Percentiles rank a stretch among this genome's conserved stretches.
phyloP scores from a whole-genome alignment of 2,329 filamentous ascomycete species.

The Purpureocillium takamizusanense region DNA sequence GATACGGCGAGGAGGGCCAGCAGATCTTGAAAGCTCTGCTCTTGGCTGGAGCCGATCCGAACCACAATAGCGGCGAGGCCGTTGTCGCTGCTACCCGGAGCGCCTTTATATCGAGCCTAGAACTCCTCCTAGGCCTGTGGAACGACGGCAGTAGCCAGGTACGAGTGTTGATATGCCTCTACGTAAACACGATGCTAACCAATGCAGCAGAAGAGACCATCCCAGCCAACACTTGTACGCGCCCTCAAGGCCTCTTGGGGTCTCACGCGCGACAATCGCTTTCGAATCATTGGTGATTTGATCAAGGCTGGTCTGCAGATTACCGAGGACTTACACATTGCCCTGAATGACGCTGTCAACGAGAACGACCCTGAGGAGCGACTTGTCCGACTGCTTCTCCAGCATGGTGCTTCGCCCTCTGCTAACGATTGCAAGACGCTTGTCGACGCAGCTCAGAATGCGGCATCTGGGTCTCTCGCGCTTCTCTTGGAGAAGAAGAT shows the following conservation, averaged over 20 bases:
- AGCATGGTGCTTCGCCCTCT: conserved; percentile 41
- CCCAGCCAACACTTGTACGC: conserved; percentile 35
- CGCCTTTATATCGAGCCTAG: conserved; percentile 39
- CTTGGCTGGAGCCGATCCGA: conserved; percentile 42
- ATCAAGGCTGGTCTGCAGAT: conserved; percentile 40
- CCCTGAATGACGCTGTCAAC: conserved; percentile 42
- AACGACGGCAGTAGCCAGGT: conserved; percentile 31
- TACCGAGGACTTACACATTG: conserved; percentile 40
- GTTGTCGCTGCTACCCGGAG: conserved; percentile 45
- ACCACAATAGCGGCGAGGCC: conserved; percentile 45
- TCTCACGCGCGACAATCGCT: conserved; percentile 37
- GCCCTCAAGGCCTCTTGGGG: conserved; percentile 47
- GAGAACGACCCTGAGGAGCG: conserved; percentile 40
- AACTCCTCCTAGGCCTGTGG: conserved; percentile 40
- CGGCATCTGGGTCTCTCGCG: conserved; percentile 27
- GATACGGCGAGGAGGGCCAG: conserved; percentile 39
- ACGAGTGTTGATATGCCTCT: conserved; percentile 14
- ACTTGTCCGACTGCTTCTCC: conserved; percentile 36
- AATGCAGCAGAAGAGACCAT: conserved; percentile 32
- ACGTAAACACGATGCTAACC: conserved; percentile 2
- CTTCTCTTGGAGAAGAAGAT: conserved; percentile 33
- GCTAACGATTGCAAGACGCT: conserved; percentile 43
- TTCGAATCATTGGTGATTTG: conserved; percentile 38
- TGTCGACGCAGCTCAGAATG: conserved; percentile 35
- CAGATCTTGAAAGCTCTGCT: conserved; percentile 42